Evolutionary conservation across 148 eudicot species (phyloP).

Genomic region (Fagopyrum esculentum): DNA sequence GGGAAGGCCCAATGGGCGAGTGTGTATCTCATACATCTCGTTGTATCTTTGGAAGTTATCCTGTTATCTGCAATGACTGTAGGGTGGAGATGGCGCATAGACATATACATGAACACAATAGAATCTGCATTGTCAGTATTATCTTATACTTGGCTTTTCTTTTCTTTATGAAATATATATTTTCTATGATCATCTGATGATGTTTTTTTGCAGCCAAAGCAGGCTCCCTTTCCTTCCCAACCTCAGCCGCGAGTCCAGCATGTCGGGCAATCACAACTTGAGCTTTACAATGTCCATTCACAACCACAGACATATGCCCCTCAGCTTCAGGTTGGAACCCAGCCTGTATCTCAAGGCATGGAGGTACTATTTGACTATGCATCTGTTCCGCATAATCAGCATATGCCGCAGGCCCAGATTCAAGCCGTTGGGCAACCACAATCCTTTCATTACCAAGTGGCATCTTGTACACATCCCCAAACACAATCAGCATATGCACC

Average conservation of each 20-base stretch:
- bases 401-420: not conserved
- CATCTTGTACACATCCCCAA: no score
- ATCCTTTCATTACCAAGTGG: no score
- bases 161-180: not conserved
- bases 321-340: not conserved
- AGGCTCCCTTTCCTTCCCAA: constrained; percentile 17
- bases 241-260: constrained; percentile 20
- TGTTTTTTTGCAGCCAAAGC: constrained; percentile 14
- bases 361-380: not conserved
- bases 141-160: not conserved
- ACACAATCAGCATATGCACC: not conserved
- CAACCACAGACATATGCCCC: not conserved
- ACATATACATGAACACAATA: constrained; percentile 83
- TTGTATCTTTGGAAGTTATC: constrained; percentile 77
- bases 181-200: not conserved
- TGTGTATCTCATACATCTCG: constrained; percentile 56
- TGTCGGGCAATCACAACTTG: constrained; percentile 15
- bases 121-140: constrained; percentile 58
- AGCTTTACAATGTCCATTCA: not conserved
- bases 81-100: constrained; percentile 76
- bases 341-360: not conserved
- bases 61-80: constrained; percentile 75
- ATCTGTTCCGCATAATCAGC: not conserved
- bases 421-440: not conserved
- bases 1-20: constrained; percentile 80